phyloP scores from a whole-genome alignment of 352 stramenopile genomes.

The Globisporangium mamillatum region DNA sequence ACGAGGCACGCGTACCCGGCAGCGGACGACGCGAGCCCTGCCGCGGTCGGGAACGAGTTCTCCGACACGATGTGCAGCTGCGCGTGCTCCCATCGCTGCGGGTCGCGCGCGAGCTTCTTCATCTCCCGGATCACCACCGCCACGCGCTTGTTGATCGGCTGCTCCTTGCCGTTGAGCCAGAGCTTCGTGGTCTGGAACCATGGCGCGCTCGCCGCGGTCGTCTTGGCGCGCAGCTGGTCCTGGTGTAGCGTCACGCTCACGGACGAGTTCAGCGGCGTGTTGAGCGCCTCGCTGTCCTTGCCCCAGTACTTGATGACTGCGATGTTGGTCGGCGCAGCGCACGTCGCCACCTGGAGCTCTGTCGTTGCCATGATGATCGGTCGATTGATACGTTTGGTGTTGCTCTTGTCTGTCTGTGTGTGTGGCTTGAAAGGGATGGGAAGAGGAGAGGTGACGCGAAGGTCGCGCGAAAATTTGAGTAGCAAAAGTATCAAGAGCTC shows the following conservation, averaged over 20 bases:
- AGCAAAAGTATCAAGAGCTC: background rate
- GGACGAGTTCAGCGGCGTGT: constrained; percentile 97
- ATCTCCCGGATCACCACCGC: constrained; percentile 69
- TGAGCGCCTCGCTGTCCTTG: constrained; percentile 89
- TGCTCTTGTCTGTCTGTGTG: background rate
- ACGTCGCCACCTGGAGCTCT: constrained; percentile 74
- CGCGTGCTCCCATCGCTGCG: constrained; percentile 14
- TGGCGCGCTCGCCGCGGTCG: constrained; percentile 78
- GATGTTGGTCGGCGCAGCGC: constrained; percentile 96
- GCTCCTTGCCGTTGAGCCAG: constrained; percentile 95
- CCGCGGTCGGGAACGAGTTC: constrained; percentile 98
- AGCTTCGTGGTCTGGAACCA: constrained; percentile 87
- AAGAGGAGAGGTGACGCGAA: background rate
- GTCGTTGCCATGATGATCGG: background rate
- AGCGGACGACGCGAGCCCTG: constrained; percentile 96
- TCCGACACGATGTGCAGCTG: constrained; percentile 93
- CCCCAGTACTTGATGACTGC: constrained; percentile 99
- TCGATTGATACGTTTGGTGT: background rate
- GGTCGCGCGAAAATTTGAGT: background rate
- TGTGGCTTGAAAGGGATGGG: background rate
- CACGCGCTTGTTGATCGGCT: constrained; percentile 80
- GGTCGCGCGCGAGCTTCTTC: constrained; percentile 35
- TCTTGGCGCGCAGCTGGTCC: constrained; percentile 93
- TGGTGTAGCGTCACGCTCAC: constrained; percentile 96
- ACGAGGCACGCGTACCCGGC: constrained; percentile 96